Conservation (phyloP, 192 early-diverging fungal genomes). For the Jimgerdemannia flammicorona region DNA sequence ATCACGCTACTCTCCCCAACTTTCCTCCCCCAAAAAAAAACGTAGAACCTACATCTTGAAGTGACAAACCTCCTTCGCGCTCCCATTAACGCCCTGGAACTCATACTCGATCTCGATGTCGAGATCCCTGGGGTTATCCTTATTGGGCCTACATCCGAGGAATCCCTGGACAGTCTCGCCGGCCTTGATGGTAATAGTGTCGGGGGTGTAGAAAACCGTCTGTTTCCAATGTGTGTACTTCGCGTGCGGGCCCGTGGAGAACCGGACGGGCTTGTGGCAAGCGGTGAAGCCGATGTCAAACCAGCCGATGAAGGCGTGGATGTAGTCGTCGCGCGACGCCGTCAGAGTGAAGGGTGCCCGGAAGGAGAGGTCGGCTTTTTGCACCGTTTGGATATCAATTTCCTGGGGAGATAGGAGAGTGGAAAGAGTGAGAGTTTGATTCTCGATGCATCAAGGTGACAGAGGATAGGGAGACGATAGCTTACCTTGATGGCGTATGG, state of each 20-base stretch:
- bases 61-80: too few relatives aligned
- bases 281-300: constrained; percentile 96
- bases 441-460: too few relatives aligned
- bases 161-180: constrained; percentile 58
- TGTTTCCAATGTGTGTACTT: constrained; percentile 99
- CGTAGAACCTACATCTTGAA: too few relatives aligned
- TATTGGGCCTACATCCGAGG: constrained; percentile 60
- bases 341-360: constrained; percentile 76
- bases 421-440: too few relatives aligned
- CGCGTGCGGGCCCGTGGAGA: constrained; percentile 79
- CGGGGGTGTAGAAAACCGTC: constrained; percentile 92
- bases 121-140: constrained; percentile 87
- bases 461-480: too few relatives aligned
- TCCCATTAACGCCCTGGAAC: constrained; percentile 7
- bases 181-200: constrained; percentile 66
- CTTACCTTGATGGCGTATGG: constrained; percentile 67
- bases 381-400: constrained; percentile 82
- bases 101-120: constrained; percentile 81
- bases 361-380: constrained; percentile 84
- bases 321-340: constrained; percentile 76
- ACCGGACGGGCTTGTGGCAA: constrained; percentile 80
- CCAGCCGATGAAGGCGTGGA: constrained; percentile 93
- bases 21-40: too few relatives aligned
- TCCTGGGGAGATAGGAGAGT: constrained; percentile 24
- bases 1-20: too few relatives aligned